Conservation (phyloP, 2,329 filamentous ascomycete genomes). For the Aureobasidium namibiae region DNA sequence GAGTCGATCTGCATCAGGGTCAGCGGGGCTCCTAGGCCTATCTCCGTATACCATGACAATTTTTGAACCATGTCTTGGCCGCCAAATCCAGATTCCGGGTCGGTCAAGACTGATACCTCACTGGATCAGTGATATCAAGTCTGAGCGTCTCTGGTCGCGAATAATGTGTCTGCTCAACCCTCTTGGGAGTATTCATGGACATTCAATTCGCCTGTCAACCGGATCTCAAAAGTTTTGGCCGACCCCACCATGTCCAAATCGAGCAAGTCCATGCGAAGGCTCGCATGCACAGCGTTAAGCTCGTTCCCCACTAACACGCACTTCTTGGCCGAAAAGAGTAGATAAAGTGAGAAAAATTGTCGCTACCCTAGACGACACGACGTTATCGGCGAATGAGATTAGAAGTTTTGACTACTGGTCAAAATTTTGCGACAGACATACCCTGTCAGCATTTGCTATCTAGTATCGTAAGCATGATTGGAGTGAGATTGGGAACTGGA, state of each 20-base stretch:
- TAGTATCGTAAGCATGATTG: neutral
- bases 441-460: neutral
- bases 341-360: neutral
- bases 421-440: neutral
- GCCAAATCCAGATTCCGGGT: neutral
- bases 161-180: no score
- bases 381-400: neutral
- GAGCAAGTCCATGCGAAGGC: neutral
- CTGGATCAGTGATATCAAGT: neutral
- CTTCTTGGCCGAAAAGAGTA: neutral
- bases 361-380: neutral
- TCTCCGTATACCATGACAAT: slow-evolving; percentile 1
- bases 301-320: neutral
- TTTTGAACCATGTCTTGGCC: neutral
- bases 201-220: neutral
- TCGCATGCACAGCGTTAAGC: neutral
- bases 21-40: neutral
- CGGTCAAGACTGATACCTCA: neutral
- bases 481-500: neutral
- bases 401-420: neutral
- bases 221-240: neutral
- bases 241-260: neutral
- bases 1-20: slow-evolving; percentile 3
- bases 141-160: neutral
- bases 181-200: no score